Evolutionary conservation across 495 filamentous ascomycete species (phyloP).

Genomic region (Talaromyces wortmannii): DNA sequence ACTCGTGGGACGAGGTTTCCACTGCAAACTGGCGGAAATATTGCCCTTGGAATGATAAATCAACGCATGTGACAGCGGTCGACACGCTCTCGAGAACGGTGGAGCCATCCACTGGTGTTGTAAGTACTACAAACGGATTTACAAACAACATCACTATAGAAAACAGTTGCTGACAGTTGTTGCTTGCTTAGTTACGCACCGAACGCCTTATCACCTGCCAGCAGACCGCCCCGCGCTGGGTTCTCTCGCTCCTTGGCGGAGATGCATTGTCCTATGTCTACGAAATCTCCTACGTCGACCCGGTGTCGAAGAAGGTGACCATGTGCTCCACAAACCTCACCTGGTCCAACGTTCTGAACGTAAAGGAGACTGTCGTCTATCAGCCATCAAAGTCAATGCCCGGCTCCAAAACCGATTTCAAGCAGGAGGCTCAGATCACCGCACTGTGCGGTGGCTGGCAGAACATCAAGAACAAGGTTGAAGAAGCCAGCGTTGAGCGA

Average conservation of each 20-base stretch:
- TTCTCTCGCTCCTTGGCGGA: slow-evolving; percentile 69
- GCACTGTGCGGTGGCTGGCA: slow-evolving; percentile 95
- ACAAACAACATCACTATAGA: background rate
- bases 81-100: slow-evolving; percentile 82
- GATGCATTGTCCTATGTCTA: slow-evolving; percentile 74
- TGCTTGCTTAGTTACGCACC: slow-evolving; percentile 62
- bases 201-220: slow-evolving; percentile 95
- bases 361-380: slow-evolving; percentile 87
- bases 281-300: slow-evolving; percentile 93
- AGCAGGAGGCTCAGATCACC: slow-evolving; percentile 85
- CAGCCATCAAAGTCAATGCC: slow-evolving; percentile 46
- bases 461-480: slow-evolving; percentile 86
- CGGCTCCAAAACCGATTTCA: slow-evolving; percentile 65
- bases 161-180: background rate
- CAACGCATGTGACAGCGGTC: slow-evolving; percentile 87
- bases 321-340: slow-evolving; percentile 93
- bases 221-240: slow-evolving; percentile 83
- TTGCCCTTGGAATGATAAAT: slow-evolving; percentile 96
- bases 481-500: slow-evolving; percentile 80
- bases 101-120: slow-evolving; percentile 76
- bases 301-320: slow-evolving; percentile 70
- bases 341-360: slow-evolving; percentile 75
- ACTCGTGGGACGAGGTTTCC: slow-evolving; percentile 98
- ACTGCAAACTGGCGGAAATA: slow-evolving; percentile 99
- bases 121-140: slow-evolving; percentile 30